phyloP scores from a whole-genome alignment of 441 rosid genomes.

The Hypseocharis bilobata region DNA sequence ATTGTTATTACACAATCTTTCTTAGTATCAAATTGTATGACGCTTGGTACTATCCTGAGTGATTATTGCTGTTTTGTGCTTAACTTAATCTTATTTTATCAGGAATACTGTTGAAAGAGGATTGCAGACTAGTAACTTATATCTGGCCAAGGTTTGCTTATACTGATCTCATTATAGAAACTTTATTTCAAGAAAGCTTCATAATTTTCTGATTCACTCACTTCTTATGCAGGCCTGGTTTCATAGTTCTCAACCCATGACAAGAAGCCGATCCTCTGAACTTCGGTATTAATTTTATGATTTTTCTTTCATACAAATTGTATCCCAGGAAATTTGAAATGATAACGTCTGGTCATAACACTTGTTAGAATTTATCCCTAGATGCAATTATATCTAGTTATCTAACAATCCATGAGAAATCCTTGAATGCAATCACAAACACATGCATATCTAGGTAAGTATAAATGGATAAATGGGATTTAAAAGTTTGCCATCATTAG shows the following conservation, averaged over 20 bases:
- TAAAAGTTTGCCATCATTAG: background rate
- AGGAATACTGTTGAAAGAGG: constrained; percentile 41
- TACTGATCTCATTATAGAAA: background rate
- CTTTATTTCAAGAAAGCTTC: constrained; percentile 12
- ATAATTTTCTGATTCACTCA: constrained; percentile 11
- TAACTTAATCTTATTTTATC: constrained; percentile 4
- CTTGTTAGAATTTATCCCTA: too few relatives aligned
- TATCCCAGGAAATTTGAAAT: too few relatives aligned
- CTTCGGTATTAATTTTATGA: constrained; percentile 34
- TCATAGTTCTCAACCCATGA: constrained; percentile 64
- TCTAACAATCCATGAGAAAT: background rate
- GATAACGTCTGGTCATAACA: too few relatives aligned
- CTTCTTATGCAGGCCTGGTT: constrained; percentile 54
- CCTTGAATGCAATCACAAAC: background rate
- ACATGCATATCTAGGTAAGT: background rate
- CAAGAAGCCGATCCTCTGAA: constrained; percentile 70
- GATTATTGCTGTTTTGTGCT: constrained; percentile 1
- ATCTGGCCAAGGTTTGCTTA: constrained; percentile 51
- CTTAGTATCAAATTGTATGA: too few relatives aligned
- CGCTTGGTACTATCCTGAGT: background rate
- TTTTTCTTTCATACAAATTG: too few relatives aligned
- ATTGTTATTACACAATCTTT: too few relatives aligned
- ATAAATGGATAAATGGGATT: background rate
- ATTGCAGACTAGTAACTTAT: constrained; percentile 39
- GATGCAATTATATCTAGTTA: too few relatives aligned